Base-by-base conservation (phyloP, 495 filamentous ascomycete species). In the Amphirosellinia nigrospora region DNA sequence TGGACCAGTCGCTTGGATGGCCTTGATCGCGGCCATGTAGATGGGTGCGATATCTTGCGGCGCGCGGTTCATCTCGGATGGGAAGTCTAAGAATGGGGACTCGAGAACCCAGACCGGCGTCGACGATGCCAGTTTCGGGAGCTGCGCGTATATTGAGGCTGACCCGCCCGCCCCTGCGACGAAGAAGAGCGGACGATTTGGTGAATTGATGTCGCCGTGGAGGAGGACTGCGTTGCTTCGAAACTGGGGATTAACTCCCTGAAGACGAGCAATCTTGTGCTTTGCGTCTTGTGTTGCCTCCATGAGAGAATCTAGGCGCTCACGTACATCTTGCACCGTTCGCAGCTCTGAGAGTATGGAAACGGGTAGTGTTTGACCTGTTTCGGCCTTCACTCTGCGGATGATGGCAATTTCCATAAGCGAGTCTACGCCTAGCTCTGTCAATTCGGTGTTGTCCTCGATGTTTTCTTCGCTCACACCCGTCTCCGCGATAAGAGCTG, bases 121-220 rank as follows among this genome's bases (percentile, higher is more conserved):
- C 19, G 69, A 74, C 11, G 79, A 70, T 11, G 77, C 73, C 2
- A 83, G 61, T 2, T 66, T 41, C 13, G 79, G 77, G 2, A 89
- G 69, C 11, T 73, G 64, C 1, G 76, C 66, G 71, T 89, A 89
- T 2, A 82, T 81, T 9, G 81, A 77, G 2, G 86, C 81, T 21
- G 86, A 86, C 13, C 90, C 90, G 36, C 82, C 83, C 9, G 90
- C 89, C 69, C 91, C 90, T 23, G 90, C 89, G 63, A 92, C 76
- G 26, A 92, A 79, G 76, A 89, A 70, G 15, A 92, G 74, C 38
- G 77, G 85, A 71, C 83, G 84, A 4, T 69, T 79, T 19, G 82
- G 75, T 26, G 75, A 80, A 72, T 81, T 83, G 0, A 83, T 68
- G 9, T 87, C 81, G 10, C 91, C 91, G 43, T 85, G 81, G 1